Conservation (phyloP, 495 filamentous ascomycete species). For the Friedmanniomyces endolithicus region DNA sequence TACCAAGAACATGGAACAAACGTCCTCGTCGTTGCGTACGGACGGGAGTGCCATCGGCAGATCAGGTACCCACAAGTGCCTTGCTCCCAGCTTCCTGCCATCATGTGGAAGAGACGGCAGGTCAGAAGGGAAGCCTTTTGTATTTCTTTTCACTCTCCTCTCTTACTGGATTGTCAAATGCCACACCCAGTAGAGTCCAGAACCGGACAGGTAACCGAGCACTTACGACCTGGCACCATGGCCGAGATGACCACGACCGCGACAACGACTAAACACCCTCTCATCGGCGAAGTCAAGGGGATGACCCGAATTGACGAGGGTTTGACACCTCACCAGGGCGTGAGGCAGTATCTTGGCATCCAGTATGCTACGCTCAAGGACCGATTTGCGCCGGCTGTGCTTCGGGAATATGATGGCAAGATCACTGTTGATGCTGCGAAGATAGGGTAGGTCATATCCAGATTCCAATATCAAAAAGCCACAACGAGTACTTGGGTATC, state of each 20-base stretch:
- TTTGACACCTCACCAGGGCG: conserved; percentile 1
- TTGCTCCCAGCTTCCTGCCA: too few species aligned
- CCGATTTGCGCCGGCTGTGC: conserved; percentile 17
- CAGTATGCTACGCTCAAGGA: conserved; percentile 23
- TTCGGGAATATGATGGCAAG: conserved; percentile 10
- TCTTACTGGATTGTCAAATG: too few species aligned
- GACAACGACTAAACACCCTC: conserved; percentile 1
- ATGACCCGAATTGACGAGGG: too few species aligned
- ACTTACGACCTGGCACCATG: background rate
- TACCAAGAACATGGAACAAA: too few species aligned
- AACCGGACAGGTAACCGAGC: background rate
- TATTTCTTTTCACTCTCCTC: too few species aligned
- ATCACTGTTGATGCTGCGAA: conserved; percentile 15
- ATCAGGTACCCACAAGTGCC: too few species aligned
- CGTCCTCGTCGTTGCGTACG: too few species aligned
- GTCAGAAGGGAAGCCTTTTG: too few species aligned
- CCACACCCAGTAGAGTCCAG: background rate
- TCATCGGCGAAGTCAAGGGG: conserved; percentile 5
- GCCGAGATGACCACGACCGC: background rate
- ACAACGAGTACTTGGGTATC: too few species aligned
- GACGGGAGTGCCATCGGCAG: too few species aligned
- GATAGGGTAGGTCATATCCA: conserved; percentile 14
- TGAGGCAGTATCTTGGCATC: conserved; percentile 22
- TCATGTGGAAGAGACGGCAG: too few species aligned
- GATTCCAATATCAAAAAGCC: background rate